Evolutionary conservation across 2,329 filamentous ascomycete genomes (phyloP).

Genomic region (Diaporthe sp.): DNA sequence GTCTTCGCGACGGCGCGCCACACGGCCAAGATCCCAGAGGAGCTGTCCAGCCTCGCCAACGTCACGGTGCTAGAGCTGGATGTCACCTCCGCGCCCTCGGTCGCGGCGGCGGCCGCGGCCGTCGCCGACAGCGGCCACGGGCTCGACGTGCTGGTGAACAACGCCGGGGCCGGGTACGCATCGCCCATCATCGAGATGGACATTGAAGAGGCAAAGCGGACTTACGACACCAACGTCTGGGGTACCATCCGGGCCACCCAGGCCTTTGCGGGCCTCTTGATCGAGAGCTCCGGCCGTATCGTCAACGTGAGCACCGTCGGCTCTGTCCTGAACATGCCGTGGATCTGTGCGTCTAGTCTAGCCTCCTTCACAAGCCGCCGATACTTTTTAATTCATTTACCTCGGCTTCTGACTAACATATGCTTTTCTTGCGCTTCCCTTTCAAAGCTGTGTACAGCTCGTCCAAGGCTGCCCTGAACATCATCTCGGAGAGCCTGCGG

Average conservation of each 20-base stretch:
- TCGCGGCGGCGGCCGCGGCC: constrained; percentile 37
- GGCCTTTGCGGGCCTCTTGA: constrained; percentile 37
- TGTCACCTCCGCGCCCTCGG: constrained; percentile 42
- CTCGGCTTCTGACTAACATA: background rate
- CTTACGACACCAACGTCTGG: constrained; percentile 47
- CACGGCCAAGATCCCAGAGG: constrained; percentile 40
- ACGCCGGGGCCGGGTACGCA: background rate
- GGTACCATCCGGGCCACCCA: constrained; percentile 37
- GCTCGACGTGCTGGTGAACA: constrained; percentile 22
- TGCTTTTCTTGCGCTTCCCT: background rate
- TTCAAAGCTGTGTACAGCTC: constrained; percentile 26
- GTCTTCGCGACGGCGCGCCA: constrained; percentile 46
- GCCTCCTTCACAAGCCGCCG: too few relatives aligned
- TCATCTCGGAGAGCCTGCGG: constrained; percentile 40
- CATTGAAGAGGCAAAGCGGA: constrained; percentile 38
- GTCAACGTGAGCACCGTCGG: constrained; percentile 46
- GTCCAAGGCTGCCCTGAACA: constrained; percentile 37
- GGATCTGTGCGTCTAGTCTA: constrained; percentile 35
- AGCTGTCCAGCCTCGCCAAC: constrained; percentile 34
- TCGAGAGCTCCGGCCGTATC: constrained; percentile 41
- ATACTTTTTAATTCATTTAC: background rate
- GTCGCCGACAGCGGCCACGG: constrained; percentile 30
- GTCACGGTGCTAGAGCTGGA: constrained; percentile 43
- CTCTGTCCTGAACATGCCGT: constrained; percentile 40
- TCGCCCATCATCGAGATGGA: constrained; percentile 40